Conservation (phyloP, 202 grass and related monocot species). For the Brachypodium distachyon region DNA sequence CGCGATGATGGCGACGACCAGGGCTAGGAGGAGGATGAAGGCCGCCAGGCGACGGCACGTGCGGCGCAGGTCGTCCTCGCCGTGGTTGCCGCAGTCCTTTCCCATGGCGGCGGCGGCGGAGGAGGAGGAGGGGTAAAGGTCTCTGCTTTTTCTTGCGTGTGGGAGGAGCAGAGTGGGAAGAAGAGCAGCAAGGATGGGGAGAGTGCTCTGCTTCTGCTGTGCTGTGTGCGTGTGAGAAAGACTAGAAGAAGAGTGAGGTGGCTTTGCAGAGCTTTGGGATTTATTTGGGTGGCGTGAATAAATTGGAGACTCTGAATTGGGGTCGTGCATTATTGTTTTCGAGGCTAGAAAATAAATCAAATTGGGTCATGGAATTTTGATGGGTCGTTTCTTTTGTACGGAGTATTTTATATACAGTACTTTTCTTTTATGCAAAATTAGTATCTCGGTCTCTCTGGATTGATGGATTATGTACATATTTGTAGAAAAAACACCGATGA, state of each 20-base stretch:
- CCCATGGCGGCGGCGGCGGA: not conserved
- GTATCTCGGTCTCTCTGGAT: too few relatives aligned
- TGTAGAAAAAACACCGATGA: too few relatives aligned
- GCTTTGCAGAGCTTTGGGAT: too few relatives aligned
- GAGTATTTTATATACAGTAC: too few relatives aligned
- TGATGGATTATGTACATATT: too few relatives aligned
- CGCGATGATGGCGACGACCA: slow-evolving; percentile 16
- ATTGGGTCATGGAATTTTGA: not conserved
- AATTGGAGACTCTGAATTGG: not conserved
- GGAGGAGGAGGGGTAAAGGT: too few relatives aligned
- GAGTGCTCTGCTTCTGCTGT: not conserved
- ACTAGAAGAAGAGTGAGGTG: not conserved
- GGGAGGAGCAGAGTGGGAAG: not conserved
- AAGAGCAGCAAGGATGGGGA: not conserved
- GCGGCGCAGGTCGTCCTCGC: not conserved
- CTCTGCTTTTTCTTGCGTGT: not conserved
- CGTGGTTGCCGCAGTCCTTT: slow-evolving; percentile 51
- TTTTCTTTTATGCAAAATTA: not conserved
- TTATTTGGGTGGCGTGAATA: not conserved
- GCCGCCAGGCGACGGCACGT: not conserved
- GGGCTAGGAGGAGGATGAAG: not conserved
- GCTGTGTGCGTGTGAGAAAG: not conserved
- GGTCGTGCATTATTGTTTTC: not conserved
- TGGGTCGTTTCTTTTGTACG: not conserved
- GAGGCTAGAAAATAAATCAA: not conserved